Percentiles rank a stretch among this genome's conserved stretches.
Evolutionary conservation across 2,329 filamentous ascomycete genomes (phyloP).

Genomic region (Bretziella fagacearum): DNA sequence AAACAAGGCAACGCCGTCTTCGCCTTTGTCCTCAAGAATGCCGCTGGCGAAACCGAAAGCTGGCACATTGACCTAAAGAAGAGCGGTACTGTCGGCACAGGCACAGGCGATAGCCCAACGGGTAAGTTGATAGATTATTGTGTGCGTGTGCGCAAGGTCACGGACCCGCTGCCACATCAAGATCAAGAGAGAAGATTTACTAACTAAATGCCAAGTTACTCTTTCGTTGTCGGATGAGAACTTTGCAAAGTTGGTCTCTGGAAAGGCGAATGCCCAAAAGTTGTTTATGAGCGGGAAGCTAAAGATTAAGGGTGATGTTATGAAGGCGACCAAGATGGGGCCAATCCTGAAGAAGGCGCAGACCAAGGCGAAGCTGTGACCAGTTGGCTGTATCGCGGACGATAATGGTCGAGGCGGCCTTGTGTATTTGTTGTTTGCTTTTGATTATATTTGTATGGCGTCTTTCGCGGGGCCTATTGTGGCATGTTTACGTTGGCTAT

Average conservation of each 20-base stretch:
- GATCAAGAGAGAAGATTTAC: no score
- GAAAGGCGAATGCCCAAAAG: conserved; percentile 86
- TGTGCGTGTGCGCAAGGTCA: background rate
- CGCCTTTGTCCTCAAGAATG: conserved; percentile 85
- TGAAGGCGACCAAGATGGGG: conserved; percentile 97
- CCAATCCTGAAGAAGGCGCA: conserved; percentile 80
- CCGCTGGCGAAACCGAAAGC: conserved; percentile 56
- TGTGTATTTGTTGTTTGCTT: background rate
- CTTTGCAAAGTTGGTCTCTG: conserved; percentile 65
- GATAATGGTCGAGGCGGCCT: no score
- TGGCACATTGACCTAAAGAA: conserved; percentile 97
- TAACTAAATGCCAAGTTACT: conserved; percentile 43
- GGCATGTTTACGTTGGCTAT: no score
- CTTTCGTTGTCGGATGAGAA: conserved; percentile 69
- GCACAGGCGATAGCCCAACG: conserved; percentile 62
- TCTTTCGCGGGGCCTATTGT: no score
- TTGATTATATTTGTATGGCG: background rate
- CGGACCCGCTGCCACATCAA: background rate
- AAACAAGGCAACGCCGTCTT: conserved; percentile 79
- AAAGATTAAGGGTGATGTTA: conserved; percentile 95
- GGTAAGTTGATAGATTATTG: conserved; percentile 49
- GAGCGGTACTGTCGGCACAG: conserved; percentile 65
- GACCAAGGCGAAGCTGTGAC: conserved; percentile 64
- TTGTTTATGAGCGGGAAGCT: conserved; percentile 97
- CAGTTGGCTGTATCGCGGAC: background rate